These are phyloP conservation scores for Camellia lanceoleosa DNA, from an alignment of 148 eudicot genomes.

Conservation along the genomic window DNA sequence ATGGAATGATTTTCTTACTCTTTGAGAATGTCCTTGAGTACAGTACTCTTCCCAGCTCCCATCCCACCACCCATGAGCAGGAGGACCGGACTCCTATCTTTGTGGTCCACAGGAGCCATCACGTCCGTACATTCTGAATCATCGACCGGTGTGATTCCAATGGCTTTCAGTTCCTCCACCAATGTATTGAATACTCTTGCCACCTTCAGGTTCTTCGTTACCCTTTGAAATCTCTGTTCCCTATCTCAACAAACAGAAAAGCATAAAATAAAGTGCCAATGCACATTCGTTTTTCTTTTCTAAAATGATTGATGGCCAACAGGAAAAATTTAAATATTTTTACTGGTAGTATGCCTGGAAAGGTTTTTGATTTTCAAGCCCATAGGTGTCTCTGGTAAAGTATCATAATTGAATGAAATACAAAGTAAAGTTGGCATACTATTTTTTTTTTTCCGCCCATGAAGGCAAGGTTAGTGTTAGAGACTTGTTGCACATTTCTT, in stretches of 20 bases:
- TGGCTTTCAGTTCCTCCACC: slow-evolving; percentile 97
- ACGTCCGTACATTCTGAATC: slow-evolving; percentile 92
- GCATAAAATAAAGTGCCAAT: too few relatives aligned
- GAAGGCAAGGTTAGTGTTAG: too few relatives aligned
- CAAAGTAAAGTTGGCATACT: too few relatives aligned
- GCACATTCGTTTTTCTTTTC: too few relatives aligned
- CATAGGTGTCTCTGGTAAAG: too few relatives aligned
- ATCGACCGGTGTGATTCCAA: slow-evolving; percentile 51
- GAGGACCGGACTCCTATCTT: slow-evolving; percentile 91
- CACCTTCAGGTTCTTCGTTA: slow-evolving; percentile 89
- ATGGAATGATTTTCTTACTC: slow-evolving; percentile 56
- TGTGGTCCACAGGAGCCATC: slow-evolving; percentile 93
- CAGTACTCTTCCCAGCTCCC: slow-evolving; percentile 99
- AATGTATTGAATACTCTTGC: slow-evolving; percentile 87
- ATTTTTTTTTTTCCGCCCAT: too few relatives aligned
- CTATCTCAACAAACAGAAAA: slow-evolving; percentile 27
- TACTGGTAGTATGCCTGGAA: too few relatives aligned
- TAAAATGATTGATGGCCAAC: too few relatives aligned
- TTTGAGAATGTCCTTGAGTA: slow-evolving; percentile 91
- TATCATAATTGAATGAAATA: too few relatives aligned
- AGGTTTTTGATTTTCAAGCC: too few relatives aligned
- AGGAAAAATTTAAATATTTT: too few relatives aligned
- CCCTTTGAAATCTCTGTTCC: slow-evolving; percentile 88
- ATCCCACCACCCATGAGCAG: slow-evolving; percentile 99
- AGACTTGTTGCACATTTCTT: too few relatives aligned